Base-by-base conservation (phyloP, 441 rosid genomes). In the Manihot esculenta region DNA sequence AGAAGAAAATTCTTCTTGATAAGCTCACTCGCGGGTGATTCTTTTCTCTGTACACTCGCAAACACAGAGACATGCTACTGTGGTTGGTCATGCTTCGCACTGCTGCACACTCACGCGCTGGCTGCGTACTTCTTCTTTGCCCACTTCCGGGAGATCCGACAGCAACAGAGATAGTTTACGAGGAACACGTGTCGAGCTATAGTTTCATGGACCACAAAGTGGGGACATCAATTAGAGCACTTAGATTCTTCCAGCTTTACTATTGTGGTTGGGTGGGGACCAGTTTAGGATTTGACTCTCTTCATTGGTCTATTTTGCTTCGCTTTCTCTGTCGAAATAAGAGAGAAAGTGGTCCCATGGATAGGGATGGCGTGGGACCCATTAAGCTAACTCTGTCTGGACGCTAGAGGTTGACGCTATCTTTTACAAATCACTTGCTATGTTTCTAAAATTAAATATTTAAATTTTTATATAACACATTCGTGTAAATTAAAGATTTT, bases 191-290 rank as follows among this genome's bases (percentile, higher is more conserved):
- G 84, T 74, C 68, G 21, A 0, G 1, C 21, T 42, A 21, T 58
- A 9, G 26, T 74, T 80, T 74, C 75, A 69, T 72, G 84, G 81
- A 80, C 81, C 84, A 77, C 81, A 13, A 35, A 11, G 38, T n/a
- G 17, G 77, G 77, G 81, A 74, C 77, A 49, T 10, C 33, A 1
- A 26, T n/a, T n/a, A n/a, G n/a, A n/a, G n/a, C n/a, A n/a, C n/a
- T n/a, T n/a, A 42, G 8, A n/a, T 5, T 47, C 42, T 30, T 44
- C 53, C 70, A 66, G 45, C 57, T 74, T 71, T 59, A 12, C 20
- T 35, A 7, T 6, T 35, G 0, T 3, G 54, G 54, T 10, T 14
- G 53, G 18, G 38, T 18, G 26, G 59, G 60, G 71, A 54, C 70
- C 64, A 64, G 56, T 15, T 56, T 13, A 26, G 30, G 14, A 5